Evolutionary conservation across 768 basidiomycete species (phyloP).

Genomic region (Suillus subalutaceus): DNA sequence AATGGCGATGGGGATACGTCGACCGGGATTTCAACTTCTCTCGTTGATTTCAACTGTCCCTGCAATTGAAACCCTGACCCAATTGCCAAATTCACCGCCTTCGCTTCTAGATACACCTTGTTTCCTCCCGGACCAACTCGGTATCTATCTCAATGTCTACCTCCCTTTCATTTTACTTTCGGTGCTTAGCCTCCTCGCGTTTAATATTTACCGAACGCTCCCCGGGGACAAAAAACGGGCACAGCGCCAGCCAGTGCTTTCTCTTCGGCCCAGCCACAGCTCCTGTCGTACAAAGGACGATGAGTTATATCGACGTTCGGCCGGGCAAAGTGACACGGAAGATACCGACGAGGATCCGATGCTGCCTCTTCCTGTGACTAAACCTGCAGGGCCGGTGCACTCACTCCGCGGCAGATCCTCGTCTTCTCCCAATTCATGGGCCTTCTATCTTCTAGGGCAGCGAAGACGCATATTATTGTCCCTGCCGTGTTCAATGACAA

Average conservation of each 20-base stretch:
- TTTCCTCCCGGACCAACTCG: constrained; percentile 81
- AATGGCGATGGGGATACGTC: constrained; percentile 83
- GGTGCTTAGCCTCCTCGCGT: constrained; percentile 46
- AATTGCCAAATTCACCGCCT: constrained; percentile 32
- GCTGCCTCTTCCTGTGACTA: constrained; percentile 19
- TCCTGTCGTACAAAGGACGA: background rate
- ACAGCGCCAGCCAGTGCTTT: constrained; percentile 7
- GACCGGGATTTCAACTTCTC: constrained; percentile 89
- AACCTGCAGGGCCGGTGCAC: constrained; percentile 13
- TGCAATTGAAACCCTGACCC: constrained; percentile 32
- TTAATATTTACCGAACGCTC: constrained; percentile 25
- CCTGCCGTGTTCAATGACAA: constrained; percentile 18
- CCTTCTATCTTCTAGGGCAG: constrained; percentile 26
- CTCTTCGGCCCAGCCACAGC: background rate
- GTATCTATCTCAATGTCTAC: constrained; percentile 76
- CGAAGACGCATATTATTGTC: constrained; percentile 28
- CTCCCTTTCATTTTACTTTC: constrained; percentile 68
- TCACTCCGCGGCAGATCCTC: constrained; percentile 19
- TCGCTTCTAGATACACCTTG: constrained; percentile 60
- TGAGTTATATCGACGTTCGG: constrained; percentile 16
- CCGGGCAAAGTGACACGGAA: constrained; percentile 6
- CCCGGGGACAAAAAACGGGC: constrained; percentile 15
- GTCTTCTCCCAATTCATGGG: constrained; percentile 24
- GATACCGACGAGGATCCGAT: constrained; percentile 15
- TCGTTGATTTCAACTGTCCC: constrained; percentile 57